phyloP scores from a whole-genome alignment of 306 rosid species.

The Canavalia gladiata region DNA sequence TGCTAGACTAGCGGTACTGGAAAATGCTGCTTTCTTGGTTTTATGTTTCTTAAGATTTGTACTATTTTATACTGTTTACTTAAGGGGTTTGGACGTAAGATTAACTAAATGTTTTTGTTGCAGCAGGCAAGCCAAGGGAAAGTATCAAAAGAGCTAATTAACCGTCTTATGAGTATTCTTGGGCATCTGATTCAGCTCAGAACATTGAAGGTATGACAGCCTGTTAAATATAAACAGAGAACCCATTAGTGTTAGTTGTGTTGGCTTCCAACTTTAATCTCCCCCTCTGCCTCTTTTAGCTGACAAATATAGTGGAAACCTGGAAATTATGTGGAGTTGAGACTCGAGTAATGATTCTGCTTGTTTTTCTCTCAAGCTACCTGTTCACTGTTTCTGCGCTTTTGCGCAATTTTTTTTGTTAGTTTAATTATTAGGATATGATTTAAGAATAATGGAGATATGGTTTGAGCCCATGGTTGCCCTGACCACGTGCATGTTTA shows the following conservation, averaged over 20 bases:
- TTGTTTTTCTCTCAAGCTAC: slow-evolving; percentile 29
- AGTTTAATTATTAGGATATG: slow-evolving; percentile 29
- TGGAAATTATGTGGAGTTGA: slow-evolving; percentile 14
- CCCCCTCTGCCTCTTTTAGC: slow-evolving; percentile 17
- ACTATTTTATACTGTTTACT: background rate
- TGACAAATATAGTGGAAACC: slow-evolving; percentile 27
- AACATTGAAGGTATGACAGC: slow-evolving; percentile 82
- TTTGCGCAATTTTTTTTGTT: background rate
- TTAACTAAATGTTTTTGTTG: slow-evolving; percentile 50
- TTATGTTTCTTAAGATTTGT: slow-evolving; percentile 35
- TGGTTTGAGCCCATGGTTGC: slow-evolving; percentile 21
- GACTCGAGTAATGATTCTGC: slow-evolving; percentile 4
- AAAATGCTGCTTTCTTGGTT: slow-evolving; percentile 39
- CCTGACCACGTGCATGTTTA: slow-evolving; percentile 33
- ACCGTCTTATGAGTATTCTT: slow-evolving; percentile 92
- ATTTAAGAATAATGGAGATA: slow-evolving; percentile 39
- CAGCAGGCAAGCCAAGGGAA: slow-evolving; percentile 97
- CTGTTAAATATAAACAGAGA: slow-evolving; percentile 25
- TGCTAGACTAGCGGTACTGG: slow-evolving; percentile 91
- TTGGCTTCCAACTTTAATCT: slow-evolving; percentile 33
- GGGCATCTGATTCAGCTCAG: slow-evolving; percentile 98
- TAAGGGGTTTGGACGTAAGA: slow-evolving; percentile 26
- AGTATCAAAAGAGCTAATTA: slow-evolving; percentile 84
- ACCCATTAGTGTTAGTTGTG: slow-evolving; percentile 34
- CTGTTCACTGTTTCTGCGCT: slow-evolving; percentile 1